phyloP scores from a whole-genome alignment of 1,284 basidiomycete genomes.

The Cystobasidium pallidum region DNA sequence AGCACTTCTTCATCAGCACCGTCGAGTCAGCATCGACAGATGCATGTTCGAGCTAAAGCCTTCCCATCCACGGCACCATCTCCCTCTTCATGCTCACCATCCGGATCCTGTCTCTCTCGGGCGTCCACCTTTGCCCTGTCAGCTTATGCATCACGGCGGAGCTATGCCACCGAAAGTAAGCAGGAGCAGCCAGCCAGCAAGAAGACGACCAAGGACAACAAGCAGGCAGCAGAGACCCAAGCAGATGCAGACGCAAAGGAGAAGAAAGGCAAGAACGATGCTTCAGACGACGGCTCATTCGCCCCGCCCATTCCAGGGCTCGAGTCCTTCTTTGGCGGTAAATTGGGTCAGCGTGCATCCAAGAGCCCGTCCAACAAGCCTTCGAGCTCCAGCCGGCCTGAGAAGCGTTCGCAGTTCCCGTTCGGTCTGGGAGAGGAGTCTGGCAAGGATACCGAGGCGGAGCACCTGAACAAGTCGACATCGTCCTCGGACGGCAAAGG shows the following conservation, averaged over 20 bases:
- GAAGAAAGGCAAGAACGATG: constrained; percentile 59
- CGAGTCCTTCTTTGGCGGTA: constrained; percentile 51
- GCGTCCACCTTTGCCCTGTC: background rate
- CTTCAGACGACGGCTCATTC: constrained; percentile 62
- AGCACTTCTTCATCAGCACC: constrained; percentile 18
- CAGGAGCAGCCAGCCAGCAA: constrained; percentile 14
- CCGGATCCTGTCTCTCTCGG: background rate
- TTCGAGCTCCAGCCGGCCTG: background rate
- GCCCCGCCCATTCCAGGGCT: constrained; percentile 57
- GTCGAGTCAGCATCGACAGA: constrained; percentile 8
- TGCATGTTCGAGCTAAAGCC: background rate
- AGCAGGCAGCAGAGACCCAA: constrained; percentile 12
- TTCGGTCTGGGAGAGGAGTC: constrained; percentile 33
- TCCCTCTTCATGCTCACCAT: background rate
- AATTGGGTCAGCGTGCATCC: constrained; percentile 32
- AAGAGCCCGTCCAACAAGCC: constrained; percentile 24
- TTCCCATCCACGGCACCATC: background rate
- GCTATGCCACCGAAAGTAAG: constrained; percentile 31
- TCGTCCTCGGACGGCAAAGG: constrained; percentile 13
- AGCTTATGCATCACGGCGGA: constrained; percentile 1
- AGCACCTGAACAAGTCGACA: constrained; percentile 26
- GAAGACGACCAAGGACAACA: constrained; percentile 16
- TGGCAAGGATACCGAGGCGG: constrained; percentile 26
- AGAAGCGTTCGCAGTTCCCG: constrained; percentile 24
- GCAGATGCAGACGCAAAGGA: constrained; percentile 15